A percentile compares a stretch with the other conserved stretches of the same genome.
phyloP scores from a whole-genome alignment of 129 eudicot genomes.

The Mikania micrantha region DNA sequence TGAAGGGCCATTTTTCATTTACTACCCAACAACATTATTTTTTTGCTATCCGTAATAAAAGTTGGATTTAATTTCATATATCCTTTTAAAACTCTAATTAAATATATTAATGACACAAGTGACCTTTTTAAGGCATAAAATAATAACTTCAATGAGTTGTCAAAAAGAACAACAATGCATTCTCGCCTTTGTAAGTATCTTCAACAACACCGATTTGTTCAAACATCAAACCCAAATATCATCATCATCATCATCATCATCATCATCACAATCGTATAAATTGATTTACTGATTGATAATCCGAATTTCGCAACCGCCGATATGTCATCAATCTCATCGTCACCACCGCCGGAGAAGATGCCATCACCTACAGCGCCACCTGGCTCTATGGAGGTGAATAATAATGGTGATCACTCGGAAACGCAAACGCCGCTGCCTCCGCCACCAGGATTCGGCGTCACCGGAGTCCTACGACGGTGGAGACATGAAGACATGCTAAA shows the following conservation, averaged over 20 bases:
- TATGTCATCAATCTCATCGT: slow-evolving; percentile 19
- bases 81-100: too few relatives aligned
- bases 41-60: too few relatives aligned
- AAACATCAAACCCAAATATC: slow-evolving; percentile 5
- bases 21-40: too few relatives aligned
- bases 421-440: slow-evolving; percentile 28
- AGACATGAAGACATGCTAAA: slow-evolving; percentile 55
- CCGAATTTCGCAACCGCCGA: not conserved
- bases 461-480: slow-evolving; percentile 49
- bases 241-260: not conserved
- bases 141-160: slow-evolving; percentile 21
- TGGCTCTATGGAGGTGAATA: slow-evolving; percentile 9
- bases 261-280: not conserved
- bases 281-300: too few relatives aligned
- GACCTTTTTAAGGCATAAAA: not conserved
- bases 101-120: too few relatives aligned
- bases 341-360: slow-evolving; percentile 20
- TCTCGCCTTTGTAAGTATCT: slow-evolving; percentile 13
- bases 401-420: not conserved
- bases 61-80: too few relatives aligned
- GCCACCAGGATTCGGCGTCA: slow-evolving; percentile 41
- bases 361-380: slow-evolving; percentile 31
- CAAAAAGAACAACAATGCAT: slow-evolving; percentile 12
- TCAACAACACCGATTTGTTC: slow-evolving; percentile 7
- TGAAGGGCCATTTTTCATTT: too few relatives aligned